Conservation (phyloP, 2,329 filamentous ascomycete genomes). For the Pestalotiopsis sp. region DNA sequence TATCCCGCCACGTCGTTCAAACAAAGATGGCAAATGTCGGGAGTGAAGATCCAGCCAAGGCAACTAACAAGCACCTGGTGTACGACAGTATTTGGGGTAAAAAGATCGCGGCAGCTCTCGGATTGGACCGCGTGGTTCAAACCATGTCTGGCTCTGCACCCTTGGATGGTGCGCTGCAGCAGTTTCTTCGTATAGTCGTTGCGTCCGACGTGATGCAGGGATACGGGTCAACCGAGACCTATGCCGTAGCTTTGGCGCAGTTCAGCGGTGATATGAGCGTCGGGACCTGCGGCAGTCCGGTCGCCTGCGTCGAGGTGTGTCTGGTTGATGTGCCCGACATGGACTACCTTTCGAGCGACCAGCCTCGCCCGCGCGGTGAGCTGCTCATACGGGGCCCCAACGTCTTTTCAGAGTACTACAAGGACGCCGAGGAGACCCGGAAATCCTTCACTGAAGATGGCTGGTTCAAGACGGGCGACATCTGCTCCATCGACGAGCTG, state of each 20-base stretch:
- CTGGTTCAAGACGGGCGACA: constrained; percentile 46
- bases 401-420: constrained; percentile 50
- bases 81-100: background rate
- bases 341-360: background rate
- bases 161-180: background rate
- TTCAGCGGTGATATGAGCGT: background rate
- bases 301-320: background rate
- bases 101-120: background rate
- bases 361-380: background rate
- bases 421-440: constrained; percentile 56
- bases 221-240: background rate
- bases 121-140: background rate
- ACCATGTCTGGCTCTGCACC: background rate
- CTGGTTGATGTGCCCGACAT: background rate
- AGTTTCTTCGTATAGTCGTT: background rate
- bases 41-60: background rate
- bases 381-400: background rate
- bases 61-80: background rate
- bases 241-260: background rate
- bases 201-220: background rate
- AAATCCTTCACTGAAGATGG: constrained; percentile 56
- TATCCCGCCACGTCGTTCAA: background rate
- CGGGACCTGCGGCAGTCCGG: background rate
- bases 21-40: background rate
- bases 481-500: background rate